These are phyloP conservation scores for Colletotrichum lindemuthianum DNA, from an alignment of 2,329 filamentous ascomycete species.

Conservation along the genomic window DNA sequence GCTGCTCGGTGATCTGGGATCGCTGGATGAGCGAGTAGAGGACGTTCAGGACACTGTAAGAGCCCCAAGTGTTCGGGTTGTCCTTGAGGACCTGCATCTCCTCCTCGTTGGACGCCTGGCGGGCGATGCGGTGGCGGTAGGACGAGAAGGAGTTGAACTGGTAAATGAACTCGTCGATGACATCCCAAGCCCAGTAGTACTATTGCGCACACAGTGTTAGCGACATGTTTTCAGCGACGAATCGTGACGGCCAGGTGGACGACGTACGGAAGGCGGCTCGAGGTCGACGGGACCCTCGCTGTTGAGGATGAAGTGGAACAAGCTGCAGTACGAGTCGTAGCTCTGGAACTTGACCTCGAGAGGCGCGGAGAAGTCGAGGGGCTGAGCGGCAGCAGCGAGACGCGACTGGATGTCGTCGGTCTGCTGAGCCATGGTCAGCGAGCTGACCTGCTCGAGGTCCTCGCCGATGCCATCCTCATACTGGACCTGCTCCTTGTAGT, in stretches of 20 bases:
- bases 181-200: conserved; percentile 99
- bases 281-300: conserved; percentile 98
- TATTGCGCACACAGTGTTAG: conserved; percentile 49
- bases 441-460: conserved; percentile 78
- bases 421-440: conserved; percentile 76
- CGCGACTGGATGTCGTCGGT: conserved; percentile 93
- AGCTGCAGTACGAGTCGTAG: conserved; percentile 99
- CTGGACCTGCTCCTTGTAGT: conserved; percentile 96
- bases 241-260: neutral
- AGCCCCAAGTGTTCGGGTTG: conserved; percentile 99
- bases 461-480: conserved; percentile 86
- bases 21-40: conserved; percentile 99
- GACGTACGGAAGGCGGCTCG: conserved; percentile 91
- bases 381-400: conserved; percentile 89
- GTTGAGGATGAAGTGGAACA: conserved; percentile 99
- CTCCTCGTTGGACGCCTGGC: conserved; percentile 85
- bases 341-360: conserved; percentile 98
- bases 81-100: conserved; percentile 91
- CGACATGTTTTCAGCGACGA: conserved; percentile 2
- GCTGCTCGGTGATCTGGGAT: conserved; percentile 97
- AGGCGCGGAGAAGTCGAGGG: conserved; percentile 94
- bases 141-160: conserved; percentile 99
- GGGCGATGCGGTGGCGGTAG: conserved; percentile 91
- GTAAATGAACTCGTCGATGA: conserved; percentile 99
- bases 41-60: conserved; percentile 99